Conservation (phyloP, 139 green algal species). For the Chlorella sp. region DNA sequence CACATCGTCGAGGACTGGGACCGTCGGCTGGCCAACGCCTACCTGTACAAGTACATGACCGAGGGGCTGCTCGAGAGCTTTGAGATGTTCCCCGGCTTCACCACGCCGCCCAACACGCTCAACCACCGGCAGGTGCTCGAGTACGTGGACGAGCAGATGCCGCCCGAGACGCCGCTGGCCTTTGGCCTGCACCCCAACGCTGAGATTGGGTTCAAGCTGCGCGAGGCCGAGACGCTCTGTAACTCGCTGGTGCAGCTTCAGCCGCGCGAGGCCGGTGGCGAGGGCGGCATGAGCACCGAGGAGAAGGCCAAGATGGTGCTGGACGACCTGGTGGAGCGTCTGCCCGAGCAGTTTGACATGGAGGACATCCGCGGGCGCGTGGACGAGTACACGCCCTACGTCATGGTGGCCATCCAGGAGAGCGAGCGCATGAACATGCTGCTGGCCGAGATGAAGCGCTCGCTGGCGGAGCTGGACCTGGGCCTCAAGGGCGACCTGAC, state of each 20-base stretch:
- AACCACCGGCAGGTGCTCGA: slow-evolving; percentile 74
- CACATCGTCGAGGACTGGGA: slow-evolving; percentile 95
- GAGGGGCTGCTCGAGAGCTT: slow-evolving; percentile 74
- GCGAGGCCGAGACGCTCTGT: slow-evolving; percentile 78
- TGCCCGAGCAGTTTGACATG: slow-evolving; percentile 58
- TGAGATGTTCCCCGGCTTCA: slow-evolving; percentile 77
- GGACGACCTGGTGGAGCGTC: slow-evolving; percentile 74
- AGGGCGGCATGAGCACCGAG: slow-evolving; percentile 62
- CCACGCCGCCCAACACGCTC: slow-evolving; percentile 49
- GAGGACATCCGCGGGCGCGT: slow-evolving; percentile 79
- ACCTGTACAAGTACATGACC: slow-evolving; percentile 62
- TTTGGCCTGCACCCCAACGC: slow-evolving; percentile 91
- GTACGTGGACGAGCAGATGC: slow-evolving; percentile 75
- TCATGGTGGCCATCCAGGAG: slow-evolving; percentile 90
- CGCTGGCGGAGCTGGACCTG: slow-evolving; percentile 82
- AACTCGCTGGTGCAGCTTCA: slow-evolving; percentile 62
- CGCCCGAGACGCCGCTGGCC: slow-evolving; percentile 68
- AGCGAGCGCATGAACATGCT: slow-evolving; percentile 85
- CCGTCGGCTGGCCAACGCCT: slow-evolving; percentile 63
- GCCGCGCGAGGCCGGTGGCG: slow-evolving; percentile 55
- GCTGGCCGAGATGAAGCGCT: slow-evolving; percentile 70
- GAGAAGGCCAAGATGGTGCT: slow-evolving; percentile 82
- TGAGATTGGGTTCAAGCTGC: slow-evolving; percentile 87
- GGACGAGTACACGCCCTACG: slow-evolving; percentile 77
- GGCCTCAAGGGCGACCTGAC: slow-evolving; percentile 90